Base-by-base conservation (phyloP, 108 stramenopile species). In the Pseudonitzschia delicatissima region DNA sequence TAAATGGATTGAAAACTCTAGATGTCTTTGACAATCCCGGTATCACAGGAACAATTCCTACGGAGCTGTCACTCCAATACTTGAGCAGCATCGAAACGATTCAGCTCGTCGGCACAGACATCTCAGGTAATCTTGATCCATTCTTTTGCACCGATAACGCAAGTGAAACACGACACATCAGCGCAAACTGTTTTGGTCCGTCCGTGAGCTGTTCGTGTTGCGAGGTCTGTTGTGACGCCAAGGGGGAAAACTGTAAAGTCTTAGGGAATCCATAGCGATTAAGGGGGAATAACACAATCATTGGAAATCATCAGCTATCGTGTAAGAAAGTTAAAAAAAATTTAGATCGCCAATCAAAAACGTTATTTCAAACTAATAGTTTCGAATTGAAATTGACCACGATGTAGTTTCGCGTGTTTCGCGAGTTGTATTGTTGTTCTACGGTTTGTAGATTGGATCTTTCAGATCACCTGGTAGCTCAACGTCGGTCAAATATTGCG, bases 371-470 rank as follows among this genome's bases (percentile, higher is more conserved):
- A n/a, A n/a, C n/a, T n/a, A n/a, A n/a, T n/a, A n/a, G n/a, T n/a
- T n/a, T n/a, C n/a, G n/a, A n/a, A n/a, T n/a, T n/a, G n/a, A n/a
- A n/a, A n/a, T n/a, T n/a, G n/a, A n/a, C n/a, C n/a, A n/a, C n/a
- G n/a, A n/a, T n/a, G n/a, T n/a, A n/a, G n/a, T n/a, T n/a, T n/a
- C n/a, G n/a, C n/a, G n/a, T n/a, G n/a, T n/a, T n/a, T n/a, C n/a
- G n/a, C n/a, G n/a, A n/a, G n/a, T n/a, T n/a, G n/a, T n/a, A n/a
- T n/a, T n/a, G n/a, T n/a, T n/a, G n/a, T n/a, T n/a, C n/a, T n/a
- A n/a, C n/a, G n/a, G n/a, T 21, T 48, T 48, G 47, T 82, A 82
- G 18, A 78, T 35, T 34, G 81, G 69, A 69, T 82, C 81, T 5
- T 64, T 27, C 21, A 82, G 26, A 37, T 37, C 33, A 23, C 58